Base-by-base conservation (phyloP, 495 filamentous ascomycete species). In the Aspergillus avenaceus region DNA sequence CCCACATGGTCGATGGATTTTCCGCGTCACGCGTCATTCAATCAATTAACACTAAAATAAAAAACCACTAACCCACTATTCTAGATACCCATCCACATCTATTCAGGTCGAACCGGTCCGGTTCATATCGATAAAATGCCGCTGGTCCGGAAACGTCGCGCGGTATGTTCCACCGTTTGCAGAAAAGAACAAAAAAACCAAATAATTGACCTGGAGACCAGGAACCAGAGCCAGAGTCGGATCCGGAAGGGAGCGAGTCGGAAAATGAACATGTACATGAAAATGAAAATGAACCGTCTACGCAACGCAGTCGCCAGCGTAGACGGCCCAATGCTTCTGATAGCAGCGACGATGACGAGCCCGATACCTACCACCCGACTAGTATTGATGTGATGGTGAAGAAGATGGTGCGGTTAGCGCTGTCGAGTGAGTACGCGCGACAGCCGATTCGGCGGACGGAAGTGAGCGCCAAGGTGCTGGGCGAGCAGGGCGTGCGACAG, bases 351-450 rank as follows among this genome's bases (percentile, higher is more conserved):
- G 62, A 46, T 19, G 65, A 65, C 13, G 65, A 64, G 25, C 48
- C 59, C 16, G 60, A 49, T 27, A 50, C 48, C 26, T 58, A 59
- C 34, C 63, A 65, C 27, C 68, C 66, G 25, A 66, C 64, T 22
- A 80, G 69, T 55, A 71, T 73, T 5, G 81, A 86, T 43, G 82
- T 87, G 52, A 73, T 92, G 58, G 82, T 90, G 25, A 97, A 96
- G 69, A 96, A 91, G 55, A 70, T 98, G 40, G 85, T 97, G 16
- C 84, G 93, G n/a, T 81, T 96, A 36, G 93, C 90, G 2, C 65
- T 97, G 5, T 82, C 91, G 3, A 90, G 88, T 71, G 93, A 97
- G 64, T 95, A 87, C 65, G 77, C 87, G n/a, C 80, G 93, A 13
- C 74, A 79, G 37, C 82, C 85, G 0, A 88, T 98, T 26, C 81